Evolutionary conservation across 176 grass and related monocot species (phyloP).

Genomic region (Oryza longistaminata): DNA sequence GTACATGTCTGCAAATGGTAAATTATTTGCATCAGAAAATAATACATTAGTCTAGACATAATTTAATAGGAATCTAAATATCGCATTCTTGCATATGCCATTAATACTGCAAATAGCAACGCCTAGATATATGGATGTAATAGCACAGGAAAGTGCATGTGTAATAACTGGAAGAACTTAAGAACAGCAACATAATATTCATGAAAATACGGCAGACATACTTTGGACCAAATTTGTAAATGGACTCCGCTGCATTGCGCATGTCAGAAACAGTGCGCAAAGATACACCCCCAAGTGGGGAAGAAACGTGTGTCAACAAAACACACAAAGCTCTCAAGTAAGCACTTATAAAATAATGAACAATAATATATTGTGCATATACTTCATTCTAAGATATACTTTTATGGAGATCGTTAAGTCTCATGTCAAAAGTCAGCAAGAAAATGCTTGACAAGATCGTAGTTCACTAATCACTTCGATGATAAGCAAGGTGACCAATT

Average conservation of each 20-base stretch:
- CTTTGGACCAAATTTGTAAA: slow-evolving; percentile 93
- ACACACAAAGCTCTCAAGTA: too few relatives aligned
- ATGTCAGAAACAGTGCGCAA: slow-evolving; percentile 76
- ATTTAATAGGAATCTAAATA: slow-evolving; percentile 1
- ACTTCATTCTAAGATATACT: too few relatives aligned
- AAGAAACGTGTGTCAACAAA: too few relatives aligned
- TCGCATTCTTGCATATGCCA: neutral
- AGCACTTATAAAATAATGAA: too few relatives aligned
- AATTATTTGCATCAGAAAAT: neutral
- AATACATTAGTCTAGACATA: neutral
- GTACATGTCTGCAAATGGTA: slow-evolving; percentile 72
- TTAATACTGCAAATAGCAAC: slow-evolving; percentile 17
- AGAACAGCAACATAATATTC: neutral
- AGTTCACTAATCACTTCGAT: too few relatives aligned
- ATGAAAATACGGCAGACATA: slow-evolving; percentile 24
- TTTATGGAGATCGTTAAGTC: too few relatives aligned
- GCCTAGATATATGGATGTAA: neutral
- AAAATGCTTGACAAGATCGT: too few relatives aligned
- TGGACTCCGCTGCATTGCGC: slow-evolving; percentile 77
- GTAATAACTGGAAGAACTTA: neutral
- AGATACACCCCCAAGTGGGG: slow-evolving; percentile 61
- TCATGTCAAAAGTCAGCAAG: too few relatives aligned
- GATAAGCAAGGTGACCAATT: too few relatives aligned
- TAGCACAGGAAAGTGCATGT: neutral
- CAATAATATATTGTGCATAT: too few relatives aligned